Evolutionary conservation across 1,284 basidiomycete species (phyloP).

Genomic region (Rhodotorula sp.): DNA sequence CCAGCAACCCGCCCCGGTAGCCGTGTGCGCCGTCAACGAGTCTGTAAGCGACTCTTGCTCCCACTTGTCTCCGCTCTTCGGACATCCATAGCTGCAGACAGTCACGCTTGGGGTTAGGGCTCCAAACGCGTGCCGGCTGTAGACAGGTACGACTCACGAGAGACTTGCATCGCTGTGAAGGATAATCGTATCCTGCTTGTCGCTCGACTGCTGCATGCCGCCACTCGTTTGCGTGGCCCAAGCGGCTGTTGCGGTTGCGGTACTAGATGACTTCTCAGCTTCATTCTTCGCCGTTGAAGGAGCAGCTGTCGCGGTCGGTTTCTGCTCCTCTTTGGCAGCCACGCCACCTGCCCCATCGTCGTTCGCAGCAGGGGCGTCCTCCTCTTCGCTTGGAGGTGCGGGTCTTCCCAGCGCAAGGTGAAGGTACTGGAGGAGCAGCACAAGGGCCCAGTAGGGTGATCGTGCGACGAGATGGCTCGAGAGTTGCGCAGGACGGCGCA

Average conservation of each 20-base stretch:
- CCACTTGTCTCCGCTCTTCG: slow-evolving; percentile 13
- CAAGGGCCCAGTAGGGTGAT: background rate
- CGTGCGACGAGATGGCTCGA: too few relatives aligned
- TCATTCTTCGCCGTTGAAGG: background rate
- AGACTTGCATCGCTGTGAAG: background rate
- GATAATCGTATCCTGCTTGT: background rate
- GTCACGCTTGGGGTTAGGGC: too few relatives aligned
- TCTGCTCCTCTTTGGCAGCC: background rate
- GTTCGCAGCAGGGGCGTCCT: background rate
- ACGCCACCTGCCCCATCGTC: background rate
- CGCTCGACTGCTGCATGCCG: background rate
- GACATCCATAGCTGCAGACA: slow-evolving; percentile 15
- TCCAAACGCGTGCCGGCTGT: too few relatives aligned
- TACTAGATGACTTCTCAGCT: background rate
- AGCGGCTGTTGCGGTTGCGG: background rate
- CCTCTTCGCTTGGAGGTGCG: too few relatives aligned
- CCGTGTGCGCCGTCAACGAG: slow-evolving; percentile 10
- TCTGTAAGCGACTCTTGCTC: slow-evolving; percentile 5
- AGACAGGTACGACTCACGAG: background rate
- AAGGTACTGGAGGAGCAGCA: background rate
- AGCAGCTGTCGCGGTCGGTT: background rate
- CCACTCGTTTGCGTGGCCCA: slow-evolving; percentile 12
- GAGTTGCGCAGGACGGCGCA: too few relatives aligned
- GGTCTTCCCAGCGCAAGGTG: background rate
- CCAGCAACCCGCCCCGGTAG: slow-evolving; percentile 19